Evolutionary conservation across 331 rosid genomes (phyloP).

Genomic region (Rhamnella rubrinervis): DNA sequence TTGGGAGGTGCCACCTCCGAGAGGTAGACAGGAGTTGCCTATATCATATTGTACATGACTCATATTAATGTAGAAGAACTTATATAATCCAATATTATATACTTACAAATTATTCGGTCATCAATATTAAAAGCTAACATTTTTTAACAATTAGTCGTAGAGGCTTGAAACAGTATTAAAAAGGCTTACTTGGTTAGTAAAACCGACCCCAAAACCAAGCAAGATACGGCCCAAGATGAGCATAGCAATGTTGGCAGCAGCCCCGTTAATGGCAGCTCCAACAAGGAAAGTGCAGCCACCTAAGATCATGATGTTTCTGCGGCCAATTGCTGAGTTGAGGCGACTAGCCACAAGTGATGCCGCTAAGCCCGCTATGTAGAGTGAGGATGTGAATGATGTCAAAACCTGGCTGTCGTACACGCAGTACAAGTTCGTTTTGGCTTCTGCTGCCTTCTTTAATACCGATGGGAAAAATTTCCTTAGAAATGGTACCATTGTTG

Average conservation of each 20-base stretch:
- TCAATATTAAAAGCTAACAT: too few species aligned
- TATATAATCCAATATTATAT: neutral
- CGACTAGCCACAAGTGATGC: conserved; percentile 48
- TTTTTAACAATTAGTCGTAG: neutral
- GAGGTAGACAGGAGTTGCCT: conserved; percentile 65
- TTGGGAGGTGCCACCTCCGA: conserved; percentile 69
- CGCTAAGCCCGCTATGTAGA: conserved; percentile 50
- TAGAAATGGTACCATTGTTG: conserved; percentile 57
- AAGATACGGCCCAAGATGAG: conserved; percentile 60
- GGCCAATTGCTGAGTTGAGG: conserved; percentile 29
- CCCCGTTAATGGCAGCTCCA: conserved; percentile 56
- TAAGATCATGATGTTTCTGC: conserved; percentile 43
- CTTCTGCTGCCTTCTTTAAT: conserved; percentile 35
- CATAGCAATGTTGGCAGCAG: conserved; percentile 41
- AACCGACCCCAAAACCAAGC: conserved; percentile 61
- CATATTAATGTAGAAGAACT: neutral
- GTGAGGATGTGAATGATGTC: conserved; percentile 61
- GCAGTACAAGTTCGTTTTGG: conserved; percentile 42
- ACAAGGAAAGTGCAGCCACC: conserved; percentile 53
- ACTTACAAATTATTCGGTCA: neutral
- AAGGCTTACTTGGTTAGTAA: conserved; percentile 47
- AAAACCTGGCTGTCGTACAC: conserved; percentile 55
- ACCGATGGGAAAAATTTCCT: conserved; percentile 53
- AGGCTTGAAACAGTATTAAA: neutral
- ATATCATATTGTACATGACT: neutral